phyloP scores from a whole-genome alignment of 139 green algal species.

The Micractinium conductrix region DNA sequence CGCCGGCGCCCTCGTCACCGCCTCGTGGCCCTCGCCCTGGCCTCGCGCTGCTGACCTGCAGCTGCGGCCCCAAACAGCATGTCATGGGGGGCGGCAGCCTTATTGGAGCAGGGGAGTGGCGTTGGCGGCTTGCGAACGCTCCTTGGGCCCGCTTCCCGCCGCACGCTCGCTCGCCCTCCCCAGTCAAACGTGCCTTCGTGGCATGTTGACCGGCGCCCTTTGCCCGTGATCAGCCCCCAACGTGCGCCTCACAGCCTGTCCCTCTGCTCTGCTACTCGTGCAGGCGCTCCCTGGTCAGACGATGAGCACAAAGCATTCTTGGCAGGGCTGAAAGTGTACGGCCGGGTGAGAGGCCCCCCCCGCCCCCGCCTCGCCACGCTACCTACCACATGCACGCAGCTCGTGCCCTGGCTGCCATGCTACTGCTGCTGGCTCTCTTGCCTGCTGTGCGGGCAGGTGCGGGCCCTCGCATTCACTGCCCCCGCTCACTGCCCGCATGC shows the following conservation, averaged over 20 bases:
- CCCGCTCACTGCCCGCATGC: not conserved
- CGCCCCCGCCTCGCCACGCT: too few relatives aligned
- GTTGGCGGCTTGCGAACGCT: not conserved
- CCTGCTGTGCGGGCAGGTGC: not conserved
- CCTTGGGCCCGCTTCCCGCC: not conserved
- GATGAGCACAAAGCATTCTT: constrained; percentile 86
- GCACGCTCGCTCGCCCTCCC: not conserved
- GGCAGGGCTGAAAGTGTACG: constrained; percentile 74
- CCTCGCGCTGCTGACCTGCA: too few relatives aligned
- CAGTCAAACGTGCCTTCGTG: not conserved
- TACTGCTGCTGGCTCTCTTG: not conserved
- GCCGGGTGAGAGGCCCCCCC: constrained; percentile 52
- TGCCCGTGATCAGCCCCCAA: not conserved
- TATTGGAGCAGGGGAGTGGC: too few relatives aligned
- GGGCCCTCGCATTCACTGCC: not conserved
- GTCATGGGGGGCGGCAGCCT: too few relatives aligned
- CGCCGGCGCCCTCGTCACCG: too few relatives aligned
- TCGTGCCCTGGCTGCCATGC: not conserved
- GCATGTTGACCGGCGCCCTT: not conserved
- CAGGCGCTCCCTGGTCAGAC: constrained; percentile 80
- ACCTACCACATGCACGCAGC: not conserved
- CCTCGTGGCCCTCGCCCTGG: too few relatives aligned
- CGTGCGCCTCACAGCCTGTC: too few relatives aligned
- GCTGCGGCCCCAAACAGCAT: too few relatives aligned
- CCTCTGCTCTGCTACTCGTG: not conserved